phyloP scores from a whole-genome alignment of 176 grass and related monocot species.

The Raddia distichophylla region DNA sequence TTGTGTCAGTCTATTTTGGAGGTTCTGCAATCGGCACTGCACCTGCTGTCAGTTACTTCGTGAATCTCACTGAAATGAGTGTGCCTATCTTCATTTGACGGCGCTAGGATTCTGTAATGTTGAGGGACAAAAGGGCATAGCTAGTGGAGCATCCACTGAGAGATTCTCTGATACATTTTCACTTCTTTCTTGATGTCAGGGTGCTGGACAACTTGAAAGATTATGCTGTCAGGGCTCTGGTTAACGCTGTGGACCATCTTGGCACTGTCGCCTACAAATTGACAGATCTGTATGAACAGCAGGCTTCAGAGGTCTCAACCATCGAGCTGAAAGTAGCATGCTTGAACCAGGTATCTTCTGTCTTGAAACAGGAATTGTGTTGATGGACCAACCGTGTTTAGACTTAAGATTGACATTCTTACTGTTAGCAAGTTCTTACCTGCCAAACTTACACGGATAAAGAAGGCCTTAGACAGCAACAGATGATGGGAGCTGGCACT shows the following conservation, averaged over 20 bases:
- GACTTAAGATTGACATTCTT: conserved; percentile 32
- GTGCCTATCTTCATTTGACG: conserved; percentile 18
- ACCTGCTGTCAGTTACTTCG: neutral
- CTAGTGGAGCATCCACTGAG: conserved; percentile 3
- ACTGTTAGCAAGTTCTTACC: conserved; percentile 64
- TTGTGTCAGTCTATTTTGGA: conserved; percentile 11
- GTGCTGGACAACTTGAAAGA: conserved; percentile 98
- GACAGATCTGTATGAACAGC: conserved; percentile 83
- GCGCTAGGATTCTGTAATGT: neutral
- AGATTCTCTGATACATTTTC: conserved; percentile 21
- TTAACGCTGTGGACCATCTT: conserved; percentile 95
- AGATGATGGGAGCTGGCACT: conserved; percentile 49
- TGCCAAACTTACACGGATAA: conserved; percentile 94
- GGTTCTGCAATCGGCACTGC: neutral
- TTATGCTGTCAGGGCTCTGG: conserved; percentile 90
- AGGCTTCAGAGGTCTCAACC: conserved; percentile 67
- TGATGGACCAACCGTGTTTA: neutral
- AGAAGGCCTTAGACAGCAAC: conserved; percentile 89
- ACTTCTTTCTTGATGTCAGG: conserved; percentile 51
- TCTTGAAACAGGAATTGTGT: conserved; percentile 14
- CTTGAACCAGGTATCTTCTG: conserved; percentile 69
- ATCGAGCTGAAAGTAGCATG: conserved; percentile 78
- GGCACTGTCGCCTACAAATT: conserved; percentile 94
- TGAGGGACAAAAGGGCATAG: conserved; percentile 23
- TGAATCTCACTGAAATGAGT: conserved; percentile 8